A percentile compares a stretch with the other conserved stretches of the same genome.
Conservation (phyloP, 2,329 filamentous ascomycete genomes). For the Apiospora hydei region DNA sequence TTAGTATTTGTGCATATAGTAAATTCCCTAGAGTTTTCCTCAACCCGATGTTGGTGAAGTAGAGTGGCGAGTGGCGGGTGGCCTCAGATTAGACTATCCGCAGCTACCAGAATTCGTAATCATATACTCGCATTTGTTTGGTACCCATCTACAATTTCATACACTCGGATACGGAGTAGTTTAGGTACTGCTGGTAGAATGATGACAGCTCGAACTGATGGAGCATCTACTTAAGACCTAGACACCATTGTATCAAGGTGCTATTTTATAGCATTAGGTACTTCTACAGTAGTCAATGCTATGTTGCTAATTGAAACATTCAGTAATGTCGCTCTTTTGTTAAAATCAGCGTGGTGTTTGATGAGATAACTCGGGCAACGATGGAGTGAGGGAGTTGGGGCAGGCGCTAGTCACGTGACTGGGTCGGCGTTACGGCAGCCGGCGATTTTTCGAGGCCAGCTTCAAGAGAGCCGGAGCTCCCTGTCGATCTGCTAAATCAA, state of each 20-base stretch:
- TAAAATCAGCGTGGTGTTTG: background rate
- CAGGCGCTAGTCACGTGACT: conserved; percentile 20
- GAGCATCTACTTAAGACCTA: too few species aligned
- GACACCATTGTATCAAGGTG: too few species aligned
- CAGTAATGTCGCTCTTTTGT: background rate
- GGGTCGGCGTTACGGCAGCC: conserved; percentile 21
- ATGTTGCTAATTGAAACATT: too few species aligned
- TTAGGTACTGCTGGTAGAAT: background rate
- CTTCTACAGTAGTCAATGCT: too few species aligned
- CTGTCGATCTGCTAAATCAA: conserved; percentile 15
- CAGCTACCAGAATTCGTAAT: background rate
- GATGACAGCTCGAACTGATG: background rate
- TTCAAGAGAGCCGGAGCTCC: conserved; percentile 18
- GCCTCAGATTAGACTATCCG: background rate
- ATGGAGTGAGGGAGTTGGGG: background rate
- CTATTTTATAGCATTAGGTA: too few species aligned
- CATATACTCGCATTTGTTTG: background rate
- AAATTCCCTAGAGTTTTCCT: conserved; percentile 48
- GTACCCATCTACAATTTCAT: background rate
- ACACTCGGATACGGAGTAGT: background rate
- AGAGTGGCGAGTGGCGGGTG: background rate
- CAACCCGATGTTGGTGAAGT: conserved; percentile 13
- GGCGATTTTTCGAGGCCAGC: conserved; percentile 23
- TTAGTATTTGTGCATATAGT: conserved; percentile 55
- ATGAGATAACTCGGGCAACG: background rate